These are phyloP conservation scores for Taiozyma onychis DNA, from an alignment of 1,139 yeast species.

Conservation along the genomic window DNA sequence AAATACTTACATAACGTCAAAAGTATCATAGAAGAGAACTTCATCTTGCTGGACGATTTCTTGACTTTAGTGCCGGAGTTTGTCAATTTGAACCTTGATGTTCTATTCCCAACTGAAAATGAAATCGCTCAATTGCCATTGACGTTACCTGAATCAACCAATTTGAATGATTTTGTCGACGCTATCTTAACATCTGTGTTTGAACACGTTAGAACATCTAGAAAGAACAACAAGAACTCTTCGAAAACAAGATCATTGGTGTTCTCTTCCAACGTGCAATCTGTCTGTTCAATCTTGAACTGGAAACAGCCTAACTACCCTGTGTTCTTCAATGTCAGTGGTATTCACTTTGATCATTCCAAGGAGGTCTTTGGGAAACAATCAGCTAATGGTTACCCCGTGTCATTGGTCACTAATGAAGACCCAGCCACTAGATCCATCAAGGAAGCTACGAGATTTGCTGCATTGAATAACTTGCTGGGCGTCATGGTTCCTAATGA, in stretches of 20 bases:
- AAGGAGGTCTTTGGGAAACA: slow-evolving; percentile 26
- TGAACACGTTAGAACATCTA: slow-evolving; percentile 60
- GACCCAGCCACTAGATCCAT: slow-evolving; percentile 46
- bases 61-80: slow-evolving; percentile 48
- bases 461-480: slow-evolving; percentile 73
- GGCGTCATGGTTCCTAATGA: slow-evolving; percentile 78
- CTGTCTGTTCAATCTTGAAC: slow-evolving; percentile 84
- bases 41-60: slow-evolving; percentile 57
- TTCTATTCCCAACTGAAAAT: slow-evolving; percentile 71
- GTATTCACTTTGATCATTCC: slow-evolving; percentile 41
- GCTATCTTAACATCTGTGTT: slow-evolving; percentile 65
- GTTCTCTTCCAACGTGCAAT: slow-evolving; percentile 80
- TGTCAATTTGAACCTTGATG: slow-evolving; percentile 70
- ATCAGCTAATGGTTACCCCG: slow-evolving; percentile 34
- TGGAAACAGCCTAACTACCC: slow-evolving; percentile 99
- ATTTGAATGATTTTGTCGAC: slow-evolving; percentile 74
- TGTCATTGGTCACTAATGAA: slow-evolving; percentile 22
- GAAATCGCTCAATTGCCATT: slow-evolving; percentile 54
- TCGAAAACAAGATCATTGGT: slow-evolving; percentile 52
- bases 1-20: slow-evolving; percentile 15
- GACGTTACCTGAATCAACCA: slow-evolving; percentile 38
- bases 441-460: slow-evolving; percentile 64
- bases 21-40: slow-evolving; percentile 34
- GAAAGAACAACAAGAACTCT: slow-evolving; percentile 25
- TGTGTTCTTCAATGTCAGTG: slow-evolving; percentile 78